Base-by-base conservation (phyloP, 768 basidiomycete species). In the Cystofilobasidium macerans region DNA sequence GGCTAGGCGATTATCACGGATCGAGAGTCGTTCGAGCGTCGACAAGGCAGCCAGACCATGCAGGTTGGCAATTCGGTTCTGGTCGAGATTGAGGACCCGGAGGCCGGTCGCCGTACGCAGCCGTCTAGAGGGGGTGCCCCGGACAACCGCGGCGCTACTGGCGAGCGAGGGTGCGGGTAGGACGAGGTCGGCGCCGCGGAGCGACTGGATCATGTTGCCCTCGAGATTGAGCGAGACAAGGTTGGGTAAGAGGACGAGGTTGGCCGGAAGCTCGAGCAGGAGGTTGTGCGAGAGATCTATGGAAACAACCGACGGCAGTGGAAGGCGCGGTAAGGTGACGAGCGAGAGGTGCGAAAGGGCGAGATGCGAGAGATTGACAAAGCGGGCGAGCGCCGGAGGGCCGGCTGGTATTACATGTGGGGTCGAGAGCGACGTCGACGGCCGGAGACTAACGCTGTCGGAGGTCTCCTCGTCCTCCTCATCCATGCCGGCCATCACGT, bases 241-340 rank as follows among this genome's bases (percentile, higher is more conserved):
- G 20, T 36, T 62, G 16, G 56, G 61, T 3, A 97, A 81, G 61
- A 84, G 83, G 42, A 82, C 82, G 72, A 91, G 88, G 65, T 95
- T 88, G 33, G 88, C 87, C 5, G 92, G 82, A 22, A 98, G 86
- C 22, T 93, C 92, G 74, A 94, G 91, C 70, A 99, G 91, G 84
- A 99, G 89, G 78, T 99, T 99, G 76, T 93, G 87, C 20, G 88
- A 81, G n/a, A 99, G 83, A 76, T 95, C 93, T 71, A 99, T 85
- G n/a, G 87, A 88, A 62, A 84, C 76, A 61, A 99, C 86, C 69
- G 85, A 87, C 72, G 85, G 83, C 28, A 99, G 82, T 1, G 67
- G 7, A 79, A 73, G 20, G 84, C 81, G 36, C 94, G 81, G 26
- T 86, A 87, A 1, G 85, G 75, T 84, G 54, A 97, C 82, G 22